Percentiles rank a stretch among this genome's conserved stretches.
phyloP scores from a whole-genome alignment of 75 land plant species.

The Pinus tabuliformis region DNA sequence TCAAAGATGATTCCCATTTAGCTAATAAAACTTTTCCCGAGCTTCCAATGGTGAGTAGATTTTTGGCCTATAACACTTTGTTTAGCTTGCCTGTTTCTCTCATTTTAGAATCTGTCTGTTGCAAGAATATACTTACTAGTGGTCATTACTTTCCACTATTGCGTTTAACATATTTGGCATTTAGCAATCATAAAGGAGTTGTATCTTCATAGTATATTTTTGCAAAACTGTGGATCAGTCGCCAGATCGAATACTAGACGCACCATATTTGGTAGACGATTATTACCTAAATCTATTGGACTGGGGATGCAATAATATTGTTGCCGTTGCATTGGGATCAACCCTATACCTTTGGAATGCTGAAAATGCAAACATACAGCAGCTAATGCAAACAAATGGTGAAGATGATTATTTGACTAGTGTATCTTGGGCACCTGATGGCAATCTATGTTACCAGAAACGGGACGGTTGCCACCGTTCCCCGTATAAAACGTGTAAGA shows the following conservation, averaged over 20 bases:
- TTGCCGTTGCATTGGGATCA: constrained; percentile 49
- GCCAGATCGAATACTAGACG: constrained; percentile 53
- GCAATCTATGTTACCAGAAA: not conserved
- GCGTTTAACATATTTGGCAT: not conserved
- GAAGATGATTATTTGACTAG: no score
- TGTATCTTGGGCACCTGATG: constrained; percentile 59
- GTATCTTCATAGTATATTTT: not conserved
- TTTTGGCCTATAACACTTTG: not conserved
- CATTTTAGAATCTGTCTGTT: not conserved
- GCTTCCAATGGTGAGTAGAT: not conserved
- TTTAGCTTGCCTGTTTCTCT: not conserved
- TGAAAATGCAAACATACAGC: no score
- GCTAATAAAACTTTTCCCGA: not conserved
- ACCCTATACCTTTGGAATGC: constrained; percentile 41
- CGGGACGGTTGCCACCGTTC: no score
- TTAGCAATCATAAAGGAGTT: not conserved
- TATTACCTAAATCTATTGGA: constrained; percentile 66
- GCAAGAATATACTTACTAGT: not conserved
- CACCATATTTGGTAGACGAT: constrained; percentile 59
- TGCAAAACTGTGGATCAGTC: constrained; percentile 16
- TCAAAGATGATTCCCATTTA: not conserved
- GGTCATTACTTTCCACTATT: not conserved
- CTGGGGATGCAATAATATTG: constrained; percentile 59
- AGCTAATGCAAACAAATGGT: no score
- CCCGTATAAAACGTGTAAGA: no score